phyloP scores from a whole-genome alignment of 2,329 filamentous ascomycete species.

The Pseudocercospora fuligena region DNA sequence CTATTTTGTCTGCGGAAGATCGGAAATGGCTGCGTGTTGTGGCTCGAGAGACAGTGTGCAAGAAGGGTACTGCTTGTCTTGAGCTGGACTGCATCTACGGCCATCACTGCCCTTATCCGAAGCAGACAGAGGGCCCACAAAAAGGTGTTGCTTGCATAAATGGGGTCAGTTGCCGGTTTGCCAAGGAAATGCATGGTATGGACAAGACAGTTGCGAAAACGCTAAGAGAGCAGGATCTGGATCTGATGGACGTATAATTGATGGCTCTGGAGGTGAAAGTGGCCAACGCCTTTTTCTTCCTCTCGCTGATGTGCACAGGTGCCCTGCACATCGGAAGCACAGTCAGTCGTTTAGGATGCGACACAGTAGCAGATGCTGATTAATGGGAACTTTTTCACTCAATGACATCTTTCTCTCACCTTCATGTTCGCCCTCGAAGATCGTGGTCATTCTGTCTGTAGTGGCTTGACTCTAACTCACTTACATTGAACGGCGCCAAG shows the following conservation, averaged over 20 bases:
- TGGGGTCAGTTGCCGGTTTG: conserved; percentile 63
- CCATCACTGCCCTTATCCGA: conserved; percentile 63
- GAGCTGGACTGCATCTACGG: conserved; percentile 68
- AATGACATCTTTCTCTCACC: not conserved
- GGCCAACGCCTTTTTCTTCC: not conserved
- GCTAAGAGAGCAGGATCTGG: conserved; percentile 25
- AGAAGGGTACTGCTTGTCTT: conserved; percentile 61
- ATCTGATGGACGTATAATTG: conserved; percentile 3
- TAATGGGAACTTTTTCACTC: not conserved
- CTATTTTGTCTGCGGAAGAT: conserved; percentile 59
- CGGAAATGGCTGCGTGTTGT: conserved; percentile 61
- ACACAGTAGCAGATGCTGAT: not conserved
- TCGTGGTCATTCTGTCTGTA: not conserved
- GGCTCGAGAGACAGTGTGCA: conserved; percentile 67
- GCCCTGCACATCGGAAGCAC: not conserved
- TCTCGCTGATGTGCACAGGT: not conserved
- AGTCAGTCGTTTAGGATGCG: not conserved
- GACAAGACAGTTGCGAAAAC: conserved; percentile 62
- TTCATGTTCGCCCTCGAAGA: not conserved
- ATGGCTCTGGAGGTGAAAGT: not conserved
- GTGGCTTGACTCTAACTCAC: not conserved
- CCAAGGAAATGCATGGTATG: conserved; percentile 61
- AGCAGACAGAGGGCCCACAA: conserved; percentile 42
- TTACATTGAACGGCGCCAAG: too few relatives aligned
- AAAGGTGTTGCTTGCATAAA: conserved; percentile 61